phyloP scores from a whole-genome alignment of 2,329 filamentous ascomycete species.

The Chalara sp. region DNA sequence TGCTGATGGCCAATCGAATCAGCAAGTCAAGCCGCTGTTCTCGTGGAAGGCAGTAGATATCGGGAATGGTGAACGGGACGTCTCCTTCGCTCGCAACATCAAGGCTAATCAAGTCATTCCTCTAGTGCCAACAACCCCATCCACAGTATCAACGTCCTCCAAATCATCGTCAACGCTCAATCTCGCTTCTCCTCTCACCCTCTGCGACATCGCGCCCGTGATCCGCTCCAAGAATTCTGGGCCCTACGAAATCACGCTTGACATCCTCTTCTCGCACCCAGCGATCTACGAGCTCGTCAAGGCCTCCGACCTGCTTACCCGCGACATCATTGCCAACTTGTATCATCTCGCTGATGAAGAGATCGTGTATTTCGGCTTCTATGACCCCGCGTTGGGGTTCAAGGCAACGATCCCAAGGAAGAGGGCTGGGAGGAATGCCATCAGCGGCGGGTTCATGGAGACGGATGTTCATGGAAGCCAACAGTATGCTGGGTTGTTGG shows the following conservation, averaged over 20 bases:
- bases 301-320: conserved; percentile 28
- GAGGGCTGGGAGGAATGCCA: conserved; percentile 17
- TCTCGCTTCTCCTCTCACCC: neutral
- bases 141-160: neutral
- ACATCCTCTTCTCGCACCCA: conserved; percentile 38
- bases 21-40: neutral
- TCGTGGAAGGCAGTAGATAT: neutral
- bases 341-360: conserved; percentile 18
- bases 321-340: conserved; percentile 27
- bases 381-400: conserved; percentile 41
- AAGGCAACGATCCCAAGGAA: conserved; percentile 31
- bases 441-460: conserved; percentile 31
- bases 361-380: conserved; percentile 21
- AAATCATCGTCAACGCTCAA: neutral
- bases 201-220: conserved; percentile 33
- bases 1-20: neutral
- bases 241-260: conserved; percentile 45
- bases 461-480: conserved; percentile 32
- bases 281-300: conserved; percentile 31
- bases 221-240: conserved; percentile 45
- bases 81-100: no score
- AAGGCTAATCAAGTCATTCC: no score
- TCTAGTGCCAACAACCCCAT: neutral
- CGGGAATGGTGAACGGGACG: neutral
- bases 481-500: conserved; percentile 30